Conservation (phyloP, 192 early-diverging fungal species). For the Coemansia asiatica region DNA sequence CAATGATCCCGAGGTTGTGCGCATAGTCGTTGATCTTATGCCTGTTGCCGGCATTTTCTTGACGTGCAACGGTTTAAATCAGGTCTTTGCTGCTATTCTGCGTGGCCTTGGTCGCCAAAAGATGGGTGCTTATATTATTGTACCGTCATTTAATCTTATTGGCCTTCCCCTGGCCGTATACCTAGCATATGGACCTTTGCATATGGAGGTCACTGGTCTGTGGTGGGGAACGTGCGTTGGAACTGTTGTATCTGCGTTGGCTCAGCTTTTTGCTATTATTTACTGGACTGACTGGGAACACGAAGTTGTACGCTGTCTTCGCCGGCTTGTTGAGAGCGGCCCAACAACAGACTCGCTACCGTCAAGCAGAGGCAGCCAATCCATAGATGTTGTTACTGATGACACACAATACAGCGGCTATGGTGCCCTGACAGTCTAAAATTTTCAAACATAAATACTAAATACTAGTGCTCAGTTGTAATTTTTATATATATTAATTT, state of each 20-base stretch:
- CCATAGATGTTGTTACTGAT: not conserved
- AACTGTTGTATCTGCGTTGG: slow-evolving; percentile 22
- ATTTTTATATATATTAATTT: not conserved
- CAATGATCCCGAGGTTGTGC: slow-evolving; percentile 27
- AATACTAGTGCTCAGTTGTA: too few relatives aligned
- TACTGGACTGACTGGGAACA: slow-evolving; percentile 26
- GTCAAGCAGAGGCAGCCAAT: not conserved
- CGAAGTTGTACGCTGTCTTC: slow-evolving; percentile 34
- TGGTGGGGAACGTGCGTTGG: slow-evolving; percentile 63
- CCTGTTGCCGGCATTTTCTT: slow-evolving; percentile 33
- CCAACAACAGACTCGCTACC: slow-evolving; percentile 1
- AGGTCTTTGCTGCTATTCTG: slow-evolving; percentile 59
- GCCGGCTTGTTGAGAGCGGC: slow-evolving; percentile 24
- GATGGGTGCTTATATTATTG: slow-evolving; percentile 50
- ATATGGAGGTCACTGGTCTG: slow-evolving; percentile 62
- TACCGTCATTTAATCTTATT: slow-evolving; percentile 53
- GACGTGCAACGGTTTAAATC: slow-evolving; percentile 57
- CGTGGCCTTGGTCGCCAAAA: slow-evolving; percentile 59
- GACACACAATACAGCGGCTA: not conserved
- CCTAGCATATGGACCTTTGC: slow-evolving; percentile 51
- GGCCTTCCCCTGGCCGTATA: slow-evolving; percentile 56
- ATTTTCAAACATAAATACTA: too few relatives aligned
- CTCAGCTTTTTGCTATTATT: slow-evolving; percentile 21
- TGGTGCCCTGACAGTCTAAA: not conserved
- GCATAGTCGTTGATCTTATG: slow-evolving; percentile 30